Percentiles rank a stretch among this genome's conserved stretches.
phyloP scores from a whole-genome alignment of 2,329 filamentous ascomycete species.

The Sarocladium strictum region DNA sequence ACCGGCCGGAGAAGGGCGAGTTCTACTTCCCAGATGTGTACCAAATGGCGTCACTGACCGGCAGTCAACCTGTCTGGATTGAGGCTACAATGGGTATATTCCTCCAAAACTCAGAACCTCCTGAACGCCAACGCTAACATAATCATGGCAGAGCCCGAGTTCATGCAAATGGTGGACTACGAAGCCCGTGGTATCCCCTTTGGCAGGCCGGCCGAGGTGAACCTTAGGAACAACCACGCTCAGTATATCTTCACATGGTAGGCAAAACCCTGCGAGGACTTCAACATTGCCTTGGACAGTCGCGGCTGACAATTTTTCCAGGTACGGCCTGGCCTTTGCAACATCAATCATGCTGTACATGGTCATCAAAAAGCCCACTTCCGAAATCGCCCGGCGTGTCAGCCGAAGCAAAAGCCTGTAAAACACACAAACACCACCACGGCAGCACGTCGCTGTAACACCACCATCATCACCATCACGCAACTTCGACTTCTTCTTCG shows the following conservation, averaged over 20 bases:
- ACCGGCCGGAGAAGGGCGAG: conserved; percentile 72
- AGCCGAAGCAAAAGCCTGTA: conserved; percentile 54
- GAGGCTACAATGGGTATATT: conserved; percentile 85
- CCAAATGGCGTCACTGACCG: conserved; percentile 80
- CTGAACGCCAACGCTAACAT: conserved; percentile 3
- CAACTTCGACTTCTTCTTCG: conserved; percentile 29
- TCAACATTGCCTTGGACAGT: background rate
- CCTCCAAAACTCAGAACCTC: background rate
- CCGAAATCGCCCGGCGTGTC: conserved; percentile 65
- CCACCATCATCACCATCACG: conserved; percentile 18
- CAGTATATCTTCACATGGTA: conserved; percentile 99
- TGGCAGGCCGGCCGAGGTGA: conserved; percentile 81
- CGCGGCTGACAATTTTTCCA: conserved; percentile 28
- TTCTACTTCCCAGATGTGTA: conserved; percentile 94
- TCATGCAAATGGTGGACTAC: conserved; percentile 69
- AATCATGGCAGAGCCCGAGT: conserved; percentile 60
- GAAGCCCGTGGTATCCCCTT: conserved; percentile 81
- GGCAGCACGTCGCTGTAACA: background rate
- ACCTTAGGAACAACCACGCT: conserved; percentile 90
- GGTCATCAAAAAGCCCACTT: conserved; percentile 81
- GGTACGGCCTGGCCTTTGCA: conserved; percentile 79
- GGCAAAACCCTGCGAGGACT: conserved; percentile 27
- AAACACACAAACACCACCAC: conserved; percentile 11
- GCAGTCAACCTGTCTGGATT: conserved; percentile 86
- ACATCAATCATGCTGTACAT: conserved; percentile 96